Conservation (phyloP, 805 yeast species). For the Candida sphagnicola region DNA sequence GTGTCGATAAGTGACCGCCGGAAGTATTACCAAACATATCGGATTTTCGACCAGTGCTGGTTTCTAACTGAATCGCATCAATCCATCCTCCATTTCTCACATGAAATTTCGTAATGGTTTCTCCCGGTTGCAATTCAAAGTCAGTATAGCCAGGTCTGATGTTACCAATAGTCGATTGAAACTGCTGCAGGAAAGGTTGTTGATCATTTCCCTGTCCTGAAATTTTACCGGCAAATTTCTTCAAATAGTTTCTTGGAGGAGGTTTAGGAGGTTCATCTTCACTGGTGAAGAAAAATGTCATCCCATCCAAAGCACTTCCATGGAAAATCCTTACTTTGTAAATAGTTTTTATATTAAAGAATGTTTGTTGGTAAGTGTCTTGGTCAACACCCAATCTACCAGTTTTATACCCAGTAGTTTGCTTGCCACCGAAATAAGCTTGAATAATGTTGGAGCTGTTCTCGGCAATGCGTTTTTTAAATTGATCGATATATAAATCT, state of each 20-base stretch:
- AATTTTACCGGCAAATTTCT: constrained; percentile 15
- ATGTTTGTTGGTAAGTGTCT: constrained; percentile 17
- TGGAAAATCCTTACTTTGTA: constrained; percentile 60
- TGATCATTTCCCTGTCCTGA: background rate
- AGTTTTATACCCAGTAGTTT: constrained; percentile 38
- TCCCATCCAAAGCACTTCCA: constrained; percentile 81
- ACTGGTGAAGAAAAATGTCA: constrained; percentile 44
- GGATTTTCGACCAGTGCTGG: constrained; percentile 51
- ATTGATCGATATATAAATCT: constrained; percentile 53
- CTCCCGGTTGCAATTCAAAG: constrained; percentile 53
- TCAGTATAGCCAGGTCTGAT: constrained; percentile 51
- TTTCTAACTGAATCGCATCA: constrained; percentile 76
- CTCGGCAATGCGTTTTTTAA: constrained; percentile 27
- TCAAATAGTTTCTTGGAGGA: constrained; percentile 45
- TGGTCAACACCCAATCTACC: constrained; percentile 25
- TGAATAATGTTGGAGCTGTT: constrained; percentile 12
- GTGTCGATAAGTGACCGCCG: constrained; percentile 56
- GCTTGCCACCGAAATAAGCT: constrained; percentile 43
- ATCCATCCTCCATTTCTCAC: constrained; percentile 84
- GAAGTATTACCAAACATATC: constrained; percentile 61
- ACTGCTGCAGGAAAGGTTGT: background rate
- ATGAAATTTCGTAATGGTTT: constrained; percentile 54
- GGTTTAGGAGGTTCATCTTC: constrained; percentile 34
- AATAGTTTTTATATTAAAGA: constrained; percentile 36
- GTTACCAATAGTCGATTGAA: constrained; percentile 43